A percentile compares a stretch with the other conserved stretches of the same genome.
phyloP scores from a whole-genome alignment of 2,329 filamentous ascomycete genomes.

The Cladosporium sp. region DNA sequence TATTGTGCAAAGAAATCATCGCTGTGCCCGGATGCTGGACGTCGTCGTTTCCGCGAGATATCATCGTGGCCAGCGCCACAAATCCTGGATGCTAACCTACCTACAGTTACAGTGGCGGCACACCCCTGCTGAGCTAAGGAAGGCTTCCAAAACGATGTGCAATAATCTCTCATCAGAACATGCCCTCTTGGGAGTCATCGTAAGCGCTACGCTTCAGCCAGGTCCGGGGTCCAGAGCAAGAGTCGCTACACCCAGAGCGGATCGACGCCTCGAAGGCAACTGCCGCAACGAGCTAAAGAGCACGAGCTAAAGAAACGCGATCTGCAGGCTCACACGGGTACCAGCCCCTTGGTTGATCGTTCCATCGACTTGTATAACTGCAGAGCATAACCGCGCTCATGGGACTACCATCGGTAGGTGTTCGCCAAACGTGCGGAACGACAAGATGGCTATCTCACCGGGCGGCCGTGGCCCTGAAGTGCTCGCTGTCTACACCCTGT shows the following conservation, averaged over 20 bases:
- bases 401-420: neutral
- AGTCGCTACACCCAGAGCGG: neutral
- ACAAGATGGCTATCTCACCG: constrained; percentile 15
- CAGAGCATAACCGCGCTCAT: neutral
- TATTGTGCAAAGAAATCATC: no score
- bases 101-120: neutral
- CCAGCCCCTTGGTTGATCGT: neutral
- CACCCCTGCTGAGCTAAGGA: neutral
- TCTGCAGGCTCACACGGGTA: neutral
- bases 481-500: constrained; percentile 21
- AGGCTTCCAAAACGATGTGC: neutral
- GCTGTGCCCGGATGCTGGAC: no score
- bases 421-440: neutral
- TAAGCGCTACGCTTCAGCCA: neutral
- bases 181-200: neutral
- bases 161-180: neutral
- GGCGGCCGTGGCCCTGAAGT: constrained; percentile 24
- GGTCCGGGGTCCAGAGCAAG: neutral
- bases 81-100: neutral
- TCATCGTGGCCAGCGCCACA: neutral
- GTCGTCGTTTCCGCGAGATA: no score
- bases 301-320: neutral
- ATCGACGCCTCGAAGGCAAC: neutral
- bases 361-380: neutral
- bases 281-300: neutral